Evolutionary conservation across 176 grass and related monocot genomes (phyloP), one percentile per base, ranked within the genome.

Genomic region (Puccinellia tenuiflora): DNA sequence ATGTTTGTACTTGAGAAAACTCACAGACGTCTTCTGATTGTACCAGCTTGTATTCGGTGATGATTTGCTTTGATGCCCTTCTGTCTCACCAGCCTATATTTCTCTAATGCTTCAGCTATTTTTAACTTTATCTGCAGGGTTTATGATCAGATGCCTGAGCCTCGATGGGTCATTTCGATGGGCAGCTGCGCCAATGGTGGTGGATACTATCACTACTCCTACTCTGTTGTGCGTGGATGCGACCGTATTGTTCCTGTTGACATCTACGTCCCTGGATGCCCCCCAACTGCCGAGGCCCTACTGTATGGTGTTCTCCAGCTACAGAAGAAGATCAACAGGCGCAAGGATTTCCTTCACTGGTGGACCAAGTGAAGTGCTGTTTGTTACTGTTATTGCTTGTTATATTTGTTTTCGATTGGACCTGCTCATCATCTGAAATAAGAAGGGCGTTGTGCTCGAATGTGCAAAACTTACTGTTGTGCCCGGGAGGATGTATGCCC

Each of bases 91-190:
- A 18, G 17, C 39, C 86, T 29, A 30, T 35, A 74, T 11, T 14
- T 82, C 29, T 48, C 20, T 86, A 33, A 78, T 72, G 21, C 11
- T 67, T 9, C 15, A 73, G 9, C 28, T 5, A 68, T 83, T 76
- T 61, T 34, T 24, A 73, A 83, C 39, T 83, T 76, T 28, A 38
- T 68, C 12, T 38, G 39, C 79, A 95, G 93, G 78, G 93, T 95
- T 48, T 95, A 98, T 78, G 96, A 98, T 63, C 96, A 98, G 86
- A 98, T 98, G 92, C 96, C 96, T 6, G 96, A 98, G 67, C 92
- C 96, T 20, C 77, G 92, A 37, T 98, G 96, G 96, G 96, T 98
- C 34, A 98, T 98, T 39, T 98, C 96, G 0, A 98, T 98, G 96
- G 96, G 96, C 26, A 98, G 96, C 80, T 98, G 96, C 16, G 96